Base-by-base conservation (phyloP, 306 rosid species). In the Glycyrrhiza uralensis region DNA sequence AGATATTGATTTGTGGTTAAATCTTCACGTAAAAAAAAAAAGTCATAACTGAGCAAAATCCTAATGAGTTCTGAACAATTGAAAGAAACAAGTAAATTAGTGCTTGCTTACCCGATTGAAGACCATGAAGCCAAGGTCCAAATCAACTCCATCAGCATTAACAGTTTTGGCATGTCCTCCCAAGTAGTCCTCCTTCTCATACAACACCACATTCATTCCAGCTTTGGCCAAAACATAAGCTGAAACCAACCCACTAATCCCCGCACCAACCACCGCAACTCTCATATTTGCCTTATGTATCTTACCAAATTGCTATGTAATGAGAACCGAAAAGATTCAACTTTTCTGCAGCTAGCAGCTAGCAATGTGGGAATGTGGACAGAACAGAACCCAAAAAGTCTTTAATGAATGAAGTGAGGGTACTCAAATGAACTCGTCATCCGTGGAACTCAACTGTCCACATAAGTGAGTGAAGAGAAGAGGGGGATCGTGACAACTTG, bases 111-210 rank as follows among this genome's bases (percentile, higher is more conserved):
- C 98, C 36, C 96, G 74, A 18, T 92, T 92, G 84, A 92, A 92
- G 76, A 90, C 96, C 96, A 92, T 88, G 85, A 92, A 88, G 5
- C 92, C 96, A 55, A 92, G 87, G 81, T 92, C 96, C 50, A 92
- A 69, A 84, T 83, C 82, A 59, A 86, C 41, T 2, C 95, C 95
- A 45, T 88, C 85, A 29, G 47, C 85, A 71, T 61, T 75, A 2
- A 88, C 91, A 12, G 94, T 88, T 44, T 23, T 79, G 57, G 88
- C 79, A 85, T 88, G 82, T 26, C 96, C 96, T 19, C 96, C 98
- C 76, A 92, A 77, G 66, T 78, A 82, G 4, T 82, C 77, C n/a
- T 92, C 91, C 15, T 82, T 92, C 81, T 92, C 95, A 61, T 80
- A 88, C 0, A 92, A 3, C 2, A 77, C 89, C 60, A 88, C 98